A percentile compares a stretch with the other conserved stretches of the same genome.
These are phyloP conservation scores for Fusarium graminum DNA, from an alignment of 2,329 filamentous ascomycete species.

Conservation along the genomic window DNA sequence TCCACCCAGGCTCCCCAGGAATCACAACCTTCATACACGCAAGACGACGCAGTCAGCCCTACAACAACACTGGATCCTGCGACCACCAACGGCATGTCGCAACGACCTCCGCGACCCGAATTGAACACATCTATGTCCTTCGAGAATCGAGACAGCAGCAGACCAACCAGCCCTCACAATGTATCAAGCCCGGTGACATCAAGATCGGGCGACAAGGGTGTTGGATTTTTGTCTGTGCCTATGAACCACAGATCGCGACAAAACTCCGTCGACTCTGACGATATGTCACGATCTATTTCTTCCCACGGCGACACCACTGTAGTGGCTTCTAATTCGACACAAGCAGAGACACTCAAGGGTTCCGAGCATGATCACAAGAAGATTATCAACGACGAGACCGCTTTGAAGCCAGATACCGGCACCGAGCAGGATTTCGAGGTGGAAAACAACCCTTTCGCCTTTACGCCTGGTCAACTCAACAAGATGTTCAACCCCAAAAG, in stretches of 20 bases:
- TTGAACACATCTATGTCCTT: conserved; percentile 70
- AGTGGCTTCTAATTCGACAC: conserved; percentile 59
- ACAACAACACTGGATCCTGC: conserved; percentile 54
- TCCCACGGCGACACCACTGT: conserved; percentile 75
- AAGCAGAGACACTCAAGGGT: conserved; percentile 57
- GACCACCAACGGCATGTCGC: conserved; percentile 42
- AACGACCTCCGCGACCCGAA: conserved; percentile 55
- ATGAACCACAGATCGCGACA: conserved; percentile 70
- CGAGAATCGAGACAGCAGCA: conserved; percentile 74
- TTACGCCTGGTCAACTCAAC: conserved; percentile 83
- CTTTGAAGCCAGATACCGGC: conserved; percentile 80
- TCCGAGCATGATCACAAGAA: conserved; percentile 62
- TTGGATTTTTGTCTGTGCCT: conserved; percentile 75
- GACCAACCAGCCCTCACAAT: conserved; percentile 80
- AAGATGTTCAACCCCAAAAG: conserved; percentile 94
- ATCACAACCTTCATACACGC: conserved; percentile 49
- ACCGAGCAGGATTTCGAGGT: conserved; percentile 82
- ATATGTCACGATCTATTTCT: conserved; percentile 69
- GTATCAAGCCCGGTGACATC: conserved; percentile 70
- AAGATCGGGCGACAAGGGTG: conserved; percentile 60
- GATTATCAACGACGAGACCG: conserved; percentile 74
- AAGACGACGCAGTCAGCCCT: conserved; percentile 59
- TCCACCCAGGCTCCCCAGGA: conserved; percentile 51
- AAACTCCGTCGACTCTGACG: conserved; percentile 77
- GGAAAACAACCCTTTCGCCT: conserved; percentile 86